Conservation (phyloP, 768 basidiomycete genomes). For the Pholiota microspora region DNA sequence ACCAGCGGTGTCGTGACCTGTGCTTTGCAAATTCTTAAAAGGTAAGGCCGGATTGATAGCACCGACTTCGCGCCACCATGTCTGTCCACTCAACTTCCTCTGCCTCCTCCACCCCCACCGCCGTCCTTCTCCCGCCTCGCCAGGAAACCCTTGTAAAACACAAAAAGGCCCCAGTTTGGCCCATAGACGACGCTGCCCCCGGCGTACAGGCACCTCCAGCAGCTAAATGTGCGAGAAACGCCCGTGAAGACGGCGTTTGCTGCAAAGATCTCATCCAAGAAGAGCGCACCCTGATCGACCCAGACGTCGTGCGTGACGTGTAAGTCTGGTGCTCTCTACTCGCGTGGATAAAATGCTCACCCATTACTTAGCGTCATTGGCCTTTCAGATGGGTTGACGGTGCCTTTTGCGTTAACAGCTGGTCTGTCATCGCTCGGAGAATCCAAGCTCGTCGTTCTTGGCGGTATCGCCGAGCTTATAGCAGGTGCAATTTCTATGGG, state of each 20-base stretch:
- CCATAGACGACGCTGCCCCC: conserved; percentile 44
- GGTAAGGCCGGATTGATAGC: background rate
- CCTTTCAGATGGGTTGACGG: conserved; percentile 87
- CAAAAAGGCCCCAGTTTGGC: conserved; percentile 62
- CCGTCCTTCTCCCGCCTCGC: conserved; percentile 34
- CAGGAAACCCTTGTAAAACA: conserved; percentile 18
- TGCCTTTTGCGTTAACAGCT: conserved; percentile 89
- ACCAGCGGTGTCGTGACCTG: background rate
- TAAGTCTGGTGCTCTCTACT: conserved; percentile 33
- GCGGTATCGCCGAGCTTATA: conserved; percentile 93
- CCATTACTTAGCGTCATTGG: conserved; percentile 66
- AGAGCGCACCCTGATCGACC: conserved; percentile 79
- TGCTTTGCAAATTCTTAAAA: background rate
- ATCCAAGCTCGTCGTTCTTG: conserved; percentile 88
- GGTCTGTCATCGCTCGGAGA: conserved; percentile 88
- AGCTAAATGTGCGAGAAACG: conserved; percentile 56
- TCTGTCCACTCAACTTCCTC: conserved; percentile 16
- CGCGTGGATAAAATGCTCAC: background rate
- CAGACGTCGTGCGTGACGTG: conserved; percentile 87
- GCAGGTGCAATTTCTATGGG: conserved; percentile 98
- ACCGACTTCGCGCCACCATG: conserved; percentile 16
- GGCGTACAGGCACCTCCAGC: conserved; percentile 43
- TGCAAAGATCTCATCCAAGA: conserved; percentile 88
- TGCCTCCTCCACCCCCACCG: conserved; percentile 21
- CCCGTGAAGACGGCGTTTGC: conserved; percentile 65